These are phyloP conservation scores for Papiliotrema laurentii DNA, from an alignment of 1,284 basidiomycete species.

Conservation along the genomic window DNA sequence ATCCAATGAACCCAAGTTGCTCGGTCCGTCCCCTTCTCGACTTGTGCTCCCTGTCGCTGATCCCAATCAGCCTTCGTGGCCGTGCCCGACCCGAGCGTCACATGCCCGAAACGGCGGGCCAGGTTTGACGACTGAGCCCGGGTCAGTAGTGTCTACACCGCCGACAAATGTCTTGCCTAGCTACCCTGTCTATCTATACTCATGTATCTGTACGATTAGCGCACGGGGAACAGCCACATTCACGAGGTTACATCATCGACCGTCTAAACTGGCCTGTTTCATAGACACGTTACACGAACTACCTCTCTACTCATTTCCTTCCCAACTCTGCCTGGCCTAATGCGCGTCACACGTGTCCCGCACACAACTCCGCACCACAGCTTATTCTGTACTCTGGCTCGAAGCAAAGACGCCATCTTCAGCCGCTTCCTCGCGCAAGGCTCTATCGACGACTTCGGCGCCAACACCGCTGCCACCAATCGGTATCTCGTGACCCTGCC, in stretches of 20 bases:
- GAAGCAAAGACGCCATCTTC: conserved; percentile 11
- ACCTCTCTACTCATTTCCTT: background rate
- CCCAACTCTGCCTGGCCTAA: background rate
- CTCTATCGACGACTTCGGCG: conserved; percentile 38
- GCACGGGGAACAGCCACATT: background rate
- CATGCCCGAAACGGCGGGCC: too few species aligned
- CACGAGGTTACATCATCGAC: background rate
- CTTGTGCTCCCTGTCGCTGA: too few species aligned
- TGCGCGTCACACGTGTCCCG: background rate
- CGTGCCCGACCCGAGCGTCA: too few species aligned
- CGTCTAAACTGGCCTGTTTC: background rate
- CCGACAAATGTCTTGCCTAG: too few species aligned
- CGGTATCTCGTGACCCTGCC: conserved; percentile 29
- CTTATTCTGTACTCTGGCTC: conserved; percentile 3
- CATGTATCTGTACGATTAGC: too few species aligned
- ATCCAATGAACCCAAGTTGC: background rate
- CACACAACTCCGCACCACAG: background rate
- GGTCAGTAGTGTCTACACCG: too few species aligned
- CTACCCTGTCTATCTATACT: too few species aligned
- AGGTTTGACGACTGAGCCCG: too few species aligned
- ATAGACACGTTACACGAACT: background rate
- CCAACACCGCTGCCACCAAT: conserved; percentile 42
- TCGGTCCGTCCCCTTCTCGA: too few species aligned
- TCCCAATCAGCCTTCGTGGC: too few species aligned
- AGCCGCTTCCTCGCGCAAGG: conserved; percentile 32